Percentiles rank a stretch among this genome's conserved stretches.
Evolutionary conservation across 495 filamentous ascomycete genomes (phyloP).

Genomic region (Neurospora africana): DNA sequence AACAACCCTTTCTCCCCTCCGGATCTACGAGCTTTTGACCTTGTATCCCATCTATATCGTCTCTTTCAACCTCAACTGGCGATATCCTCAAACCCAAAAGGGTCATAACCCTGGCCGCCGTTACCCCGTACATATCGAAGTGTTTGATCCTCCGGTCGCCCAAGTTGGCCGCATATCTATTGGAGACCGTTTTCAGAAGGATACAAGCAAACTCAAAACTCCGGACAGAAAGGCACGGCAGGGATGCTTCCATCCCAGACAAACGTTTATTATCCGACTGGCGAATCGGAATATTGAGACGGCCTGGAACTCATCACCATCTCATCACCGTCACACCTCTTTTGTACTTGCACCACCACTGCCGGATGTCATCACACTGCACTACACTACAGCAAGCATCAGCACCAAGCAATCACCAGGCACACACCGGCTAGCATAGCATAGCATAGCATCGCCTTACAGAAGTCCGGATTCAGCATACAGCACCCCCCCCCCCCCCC

Average conservation of each 20-base stretch:
- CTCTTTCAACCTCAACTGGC: not conserved
- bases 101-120: not conserved
- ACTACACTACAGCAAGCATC: not conserved
- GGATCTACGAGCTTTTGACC: not conserved
- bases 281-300: not conserved
- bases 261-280: not conserved
- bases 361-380: not conserved
- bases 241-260: not conserved
- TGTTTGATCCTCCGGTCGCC: not conserved
- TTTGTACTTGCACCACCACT: not conserved
- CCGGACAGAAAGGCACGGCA: not conserved
- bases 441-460: not conserved
- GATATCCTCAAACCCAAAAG: not conserved
- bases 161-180: not conserved
- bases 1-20: not conserved
- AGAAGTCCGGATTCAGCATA: not conserved
- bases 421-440: not conserved
- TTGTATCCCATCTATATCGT: not conserved
- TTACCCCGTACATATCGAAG: not conserved
- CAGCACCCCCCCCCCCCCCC: not conserved
- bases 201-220: not conserved
- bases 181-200: not conserved
- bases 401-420: not conserved
- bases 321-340: not conserved
- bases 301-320: not conserved